These are phyloP conservation scores for Aspergillus sp. DNA, from an alignment of 2,329 filamentous ascomycete genomes.

Conservation along the genomic window DNA sequence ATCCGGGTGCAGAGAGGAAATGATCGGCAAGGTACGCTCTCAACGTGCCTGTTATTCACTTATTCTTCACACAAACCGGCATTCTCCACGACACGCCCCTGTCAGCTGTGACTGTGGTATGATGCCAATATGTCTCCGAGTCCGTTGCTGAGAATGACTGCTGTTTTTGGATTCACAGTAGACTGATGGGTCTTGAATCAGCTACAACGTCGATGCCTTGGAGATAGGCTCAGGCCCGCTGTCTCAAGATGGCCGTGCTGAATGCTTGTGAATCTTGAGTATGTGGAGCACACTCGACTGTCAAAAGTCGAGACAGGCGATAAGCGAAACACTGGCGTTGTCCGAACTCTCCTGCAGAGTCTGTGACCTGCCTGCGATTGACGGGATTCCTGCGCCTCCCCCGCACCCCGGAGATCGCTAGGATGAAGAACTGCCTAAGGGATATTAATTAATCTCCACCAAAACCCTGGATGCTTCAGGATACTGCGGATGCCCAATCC, in stretches of 20 bases:
- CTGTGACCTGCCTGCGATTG: conserved; percentile 15
- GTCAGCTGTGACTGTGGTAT: background rate
- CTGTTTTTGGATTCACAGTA: too few relatives aligned
- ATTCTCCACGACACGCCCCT: background rate
- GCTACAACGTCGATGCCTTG: too few relatives aligned
- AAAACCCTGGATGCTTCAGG: conserved; percentile 11
- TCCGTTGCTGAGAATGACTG: too few relatives aligned
- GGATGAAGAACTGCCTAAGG: conserved; percentile 11
- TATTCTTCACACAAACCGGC: background rate
- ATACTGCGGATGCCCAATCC: conserved; percentile 14
- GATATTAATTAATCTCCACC: conserved; percentile 18
- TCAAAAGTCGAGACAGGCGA: background rate
- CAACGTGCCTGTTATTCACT: background rate
- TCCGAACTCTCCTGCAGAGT: background rate
- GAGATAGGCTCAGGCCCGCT: too few relatives aligned
- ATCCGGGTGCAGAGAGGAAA: conserved; percentile 4
- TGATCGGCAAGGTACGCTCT: conserved; percentile 15
- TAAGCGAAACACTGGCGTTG: background rate
- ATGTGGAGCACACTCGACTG: background rate
- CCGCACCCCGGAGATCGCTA: conserved; percentile 22
- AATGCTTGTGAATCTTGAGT: background rate
- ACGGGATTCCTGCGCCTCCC: conserved; percentile 16
- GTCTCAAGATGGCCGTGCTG: background rate
- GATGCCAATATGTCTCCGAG: background rate
- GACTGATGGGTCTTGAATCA: too few relatives aligned